Evolutionary conservation across 306 rosid genomes (phyloP), one percentile per base, ranked within the genome.

Genomic region (Urtica urens): DNA sequence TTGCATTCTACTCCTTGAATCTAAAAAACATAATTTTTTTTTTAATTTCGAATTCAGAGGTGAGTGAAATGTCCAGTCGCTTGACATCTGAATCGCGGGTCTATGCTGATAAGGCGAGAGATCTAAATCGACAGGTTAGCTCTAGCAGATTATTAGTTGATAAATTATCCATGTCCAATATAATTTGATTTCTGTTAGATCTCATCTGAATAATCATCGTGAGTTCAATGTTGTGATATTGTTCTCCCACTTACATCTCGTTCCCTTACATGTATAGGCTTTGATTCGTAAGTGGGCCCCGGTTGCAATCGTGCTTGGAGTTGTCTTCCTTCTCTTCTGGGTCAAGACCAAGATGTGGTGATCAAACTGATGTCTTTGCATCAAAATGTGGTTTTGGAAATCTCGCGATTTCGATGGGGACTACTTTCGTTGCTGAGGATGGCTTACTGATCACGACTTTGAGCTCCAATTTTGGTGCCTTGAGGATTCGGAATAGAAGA

Each of bases 261-360:
- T 31, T 31, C 10, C 37, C 13, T 35, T 16, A 13, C 4, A 13
- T 13, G 40, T 70, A 65, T 57, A 90, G 97, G 97, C 95, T 46
- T 64, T 90, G 51, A 84, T 90, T 58, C 80, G 82, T 40, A 90
- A 90, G 78, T 78, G 90, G 90, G 97, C 95, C 2, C 97, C 97
- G n/a, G 90, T 84, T 65, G 90, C 97, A 38, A 81, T 90, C 55
- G 99, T 92, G 49, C 67, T 92, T 6, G 99, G 99, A 78, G 93
- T 92, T 51, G 99, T 92, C 63, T 77, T 85, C 74, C 72, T 92
- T n/a, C 87, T 92, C 53, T 85, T 82, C 83, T 92, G 99, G 96
- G 62, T 92, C 49, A 90, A 90, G 67, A 73, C 73, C 42, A 92
- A 85, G 85, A 54, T 92, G 33, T 86, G 99, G 94, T 82, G 86